Base-by-base conservation (phyloP, 805 yeast species). In the Saccharomycodes ludwigii region DNA sequence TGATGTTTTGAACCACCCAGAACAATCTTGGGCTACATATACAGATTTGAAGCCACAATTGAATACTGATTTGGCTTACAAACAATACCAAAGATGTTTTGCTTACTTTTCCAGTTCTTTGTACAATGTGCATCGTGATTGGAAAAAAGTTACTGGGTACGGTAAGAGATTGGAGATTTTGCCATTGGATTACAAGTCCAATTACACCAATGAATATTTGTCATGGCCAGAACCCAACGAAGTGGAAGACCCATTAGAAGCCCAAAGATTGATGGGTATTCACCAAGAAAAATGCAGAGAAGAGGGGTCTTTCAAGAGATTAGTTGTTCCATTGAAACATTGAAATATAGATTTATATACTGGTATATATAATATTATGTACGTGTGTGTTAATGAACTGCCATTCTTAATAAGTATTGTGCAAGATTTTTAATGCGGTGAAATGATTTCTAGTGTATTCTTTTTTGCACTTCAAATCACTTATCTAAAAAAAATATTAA, bases 111-210 rank as follows among this genome's bases (percentile, higher is more conserved):
- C 73, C 12, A 66, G 54, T 13, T 63, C 71, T 12, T 56, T 66
- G 40, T 65, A 57, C 54, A 68, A 68, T 39, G 74, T 68, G 27
- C 66, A 65, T 44, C 61, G 75, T 40, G 75, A 68, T 50, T 68
- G 75, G 75, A 58, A 50, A 31, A 68, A 68, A 54, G 75, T 68
- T 37, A 68, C 68, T 29, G 62, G 61, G 31, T 68, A 68, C 44
- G 73, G 74, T 36, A 67, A 69, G 50, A 59, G 75, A 47, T 57
- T 68, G 45, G 63, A 62, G 19, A 65, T 68, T 37, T 54, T 68
- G 41, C 73, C 71, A 29, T 46, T 40, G n/a, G 71, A 63, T 40
- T 68, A 64, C 46, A 43, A 49, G 29, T 51, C 74, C 29, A 68
- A 68, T 54, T 68, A 68, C 50, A 49, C 71, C 35, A 68, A 68